Evolutionary conservation across 306 rosid genomes (phyloP), one percentile per base, ranked within the genome.

Genomic region (Prunus kanzakura): DNA sequence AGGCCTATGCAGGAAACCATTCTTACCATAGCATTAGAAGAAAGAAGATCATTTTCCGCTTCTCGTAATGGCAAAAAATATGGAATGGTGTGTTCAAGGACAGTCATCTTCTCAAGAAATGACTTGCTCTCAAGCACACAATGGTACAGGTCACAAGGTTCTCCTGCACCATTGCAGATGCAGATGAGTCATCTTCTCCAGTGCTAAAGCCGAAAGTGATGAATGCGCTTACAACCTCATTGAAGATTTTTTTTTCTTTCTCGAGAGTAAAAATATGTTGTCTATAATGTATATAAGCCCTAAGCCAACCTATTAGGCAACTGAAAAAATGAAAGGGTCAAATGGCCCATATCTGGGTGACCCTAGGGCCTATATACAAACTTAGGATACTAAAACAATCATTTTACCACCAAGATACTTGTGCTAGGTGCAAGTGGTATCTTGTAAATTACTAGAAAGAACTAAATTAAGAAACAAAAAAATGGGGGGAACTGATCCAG

Each of bases 51-150:
- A 72, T 86, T 96, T 88, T 96, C 99, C 54, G 87, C 86, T 84
- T 92, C 97, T 45, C 90, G 87, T 67, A 89, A 81, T 14, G 99
- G 97, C 80, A 95, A 80, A 85, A 95, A 92, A 81, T 90, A 92
- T 19, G 99, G 97, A 82, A 89, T 71, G 11, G 97, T 92, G 89
- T 95, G 99, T 79, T 95, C 99, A 72, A 88, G 79, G 73, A 95
- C 97, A 46, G 92, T 83, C 97, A 95, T 85, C 86, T 91, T 95
- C 88, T 95, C 96, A 79, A 95, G 97, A 87, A 95, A 95, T 65
- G 97, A 95, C 90, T 91, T 95, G 73, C 97, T 91, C 85, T 95
- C 96, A 62, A 95, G 93, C 84, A 95, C 96, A 71, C 97, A 92
- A 79, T 95, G 98, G 84, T 86, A 95, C 75, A 82, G 67, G 23